A percentile compares a stretch with the other conserved stretches of the same genome.
Evolutionary conservation across 768 basidiomycete species (phyloP).

Genomic region (Boletus reticuloceps): DNA sequence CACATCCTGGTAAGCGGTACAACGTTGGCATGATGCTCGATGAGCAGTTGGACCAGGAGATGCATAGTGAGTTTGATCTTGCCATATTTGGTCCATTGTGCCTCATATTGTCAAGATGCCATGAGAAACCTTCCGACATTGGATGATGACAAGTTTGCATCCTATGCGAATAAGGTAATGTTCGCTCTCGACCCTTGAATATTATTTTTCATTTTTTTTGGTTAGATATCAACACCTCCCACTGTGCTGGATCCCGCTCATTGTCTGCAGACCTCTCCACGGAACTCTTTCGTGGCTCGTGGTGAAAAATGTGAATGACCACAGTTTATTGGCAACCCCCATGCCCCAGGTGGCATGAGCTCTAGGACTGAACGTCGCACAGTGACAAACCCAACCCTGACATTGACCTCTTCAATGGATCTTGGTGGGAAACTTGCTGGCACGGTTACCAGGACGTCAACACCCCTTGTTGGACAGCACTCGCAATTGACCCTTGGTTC

Average conservation of each 20-base stretch:
- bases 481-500: conserved; percentile 44
- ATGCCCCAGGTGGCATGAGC: conserved; percentile 56
- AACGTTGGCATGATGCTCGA: conserved; percentile 91
- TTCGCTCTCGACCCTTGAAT: conserved; percentile 1
- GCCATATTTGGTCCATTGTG: conserved; percentile 5
- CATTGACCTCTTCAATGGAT: conserved; percentile 58
- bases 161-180: conserved; percentile 64
- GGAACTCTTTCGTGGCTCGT: conserved; percentile 54
- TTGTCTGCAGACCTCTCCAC: conserved; percentile 76
- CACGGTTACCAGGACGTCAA: conserved; percentile 57
- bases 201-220: background rate
- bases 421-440: conserved; percentile 41
- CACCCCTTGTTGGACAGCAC: conserved; percentile 55
- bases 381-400: conserved; percentile 72
- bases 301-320: conserved; percentile 92
- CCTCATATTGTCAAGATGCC: conserved; percentile 54
- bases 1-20: conserved; percentile 59
- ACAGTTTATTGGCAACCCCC: conserved; percentile 68
- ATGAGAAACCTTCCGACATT: conserved; percentile 86
- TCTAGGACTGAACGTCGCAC: conserved; percentile 63
- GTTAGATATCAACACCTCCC: conserved; percentile 78
- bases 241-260: conserved; percentile 93
- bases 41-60: conserved; percentile 90
- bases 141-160: conserved; percentile 82
- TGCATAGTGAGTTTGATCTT: conserved; percentile 68